A percentile compares a stretch with the other conserved stretches of the same genome.
These are phyloP conservation scores for Kodamaea laetipori DNA, from an alignment of 805 yeast genomes.

Conservation along the genomic window DNA sequence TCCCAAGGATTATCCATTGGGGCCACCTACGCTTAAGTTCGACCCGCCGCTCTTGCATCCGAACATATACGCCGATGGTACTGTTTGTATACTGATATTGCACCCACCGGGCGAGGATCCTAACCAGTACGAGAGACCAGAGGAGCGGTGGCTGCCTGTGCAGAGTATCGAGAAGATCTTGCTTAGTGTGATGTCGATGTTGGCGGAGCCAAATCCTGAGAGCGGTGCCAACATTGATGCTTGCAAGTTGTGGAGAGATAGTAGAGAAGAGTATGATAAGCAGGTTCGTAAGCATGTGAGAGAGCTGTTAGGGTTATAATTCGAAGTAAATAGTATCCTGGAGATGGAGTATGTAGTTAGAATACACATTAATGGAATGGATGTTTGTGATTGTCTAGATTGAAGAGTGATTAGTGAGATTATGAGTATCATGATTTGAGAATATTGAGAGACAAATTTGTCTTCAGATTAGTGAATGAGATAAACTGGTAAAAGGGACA, in stretches of 20 bases:
- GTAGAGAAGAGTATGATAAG: constrained; percentile 64
- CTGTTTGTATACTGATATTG: constrained; percentile 91
- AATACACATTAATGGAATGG: too few species aligned
- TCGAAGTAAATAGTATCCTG: too few species aligned
- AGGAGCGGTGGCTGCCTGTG: constrained; percentile 97
- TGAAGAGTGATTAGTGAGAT: too few species aligned
- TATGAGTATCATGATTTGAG: too few species aligned
- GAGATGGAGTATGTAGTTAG: too few species aligned
- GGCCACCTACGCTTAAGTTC: constrained; percentile 76
- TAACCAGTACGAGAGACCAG: constrained; percentile 89
- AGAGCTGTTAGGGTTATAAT: constrained; percentile 67
- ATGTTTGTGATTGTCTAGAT: too few species aligned
- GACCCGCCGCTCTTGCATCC: constrained; percentile 89
- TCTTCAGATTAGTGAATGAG: too few species aligned
- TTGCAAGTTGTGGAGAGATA: constrained; percentile 87
- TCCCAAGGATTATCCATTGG: constrained; percentile 79
- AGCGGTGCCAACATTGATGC: constrained; percentile 89
- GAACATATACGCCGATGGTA: constrained; percentile 90
- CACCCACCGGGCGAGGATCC: constrained; percentile 99
- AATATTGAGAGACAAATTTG: too few species aligned
- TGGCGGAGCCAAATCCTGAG: constrained; percentile 95
- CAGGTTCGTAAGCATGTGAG: constrained; percentile 69
- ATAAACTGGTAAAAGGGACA: too few species aligned
- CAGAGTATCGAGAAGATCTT: constrained; percentile 97
- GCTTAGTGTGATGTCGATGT: constrained; percentile 90